Evolutionary conservation across 1,284 basidiomycete genomes (phyloP).

Genomic region (Phylloboletellus chloephorus): DNA sequence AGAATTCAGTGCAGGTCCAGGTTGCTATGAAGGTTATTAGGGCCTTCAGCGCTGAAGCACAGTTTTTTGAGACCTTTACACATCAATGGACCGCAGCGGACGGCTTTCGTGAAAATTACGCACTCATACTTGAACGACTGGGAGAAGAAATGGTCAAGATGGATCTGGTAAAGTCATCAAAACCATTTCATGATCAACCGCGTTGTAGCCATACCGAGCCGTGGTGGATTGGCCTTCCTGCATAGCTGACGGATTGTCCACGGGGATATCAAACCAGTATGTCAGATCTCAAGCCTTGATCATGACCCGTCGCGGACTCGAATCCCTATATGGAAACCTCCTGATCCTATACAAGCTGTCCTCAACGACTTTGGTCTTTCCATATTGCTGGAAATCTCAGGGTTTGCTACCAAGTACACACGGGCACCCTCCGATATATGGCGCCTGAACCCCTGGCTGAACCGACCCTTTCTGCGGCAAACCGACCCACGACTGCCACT

Average conservation of each 20-base stretch:
- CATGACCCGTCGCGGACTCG: neutral
- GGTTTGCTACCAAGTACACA: constrained; percentile 26
- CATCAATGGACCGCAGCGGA: too few species aligned
- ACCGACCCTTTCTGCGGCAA: constrained; percentile 5
- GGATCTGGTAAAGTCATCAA: constrained; percentile 16
- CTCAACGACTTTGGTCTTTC: constrained; percentile 33
- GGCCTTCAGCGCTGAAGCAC: constrained; percentile 12
- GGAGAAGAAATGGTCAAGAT: too few species aligned
- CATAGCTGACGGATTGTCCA: constrained; percentile 21
- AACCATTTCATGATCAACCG: neutral
- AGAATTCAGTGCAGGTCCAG: constrained; percentile 15
- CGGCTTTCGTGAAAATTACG: too few species aligned
- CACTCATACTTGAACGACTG: too few species aligned
- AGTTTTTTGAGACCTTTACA: too few species aligned
- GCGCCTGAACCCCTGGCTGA: constrained; percentile 23
- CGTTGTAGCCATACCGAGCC: constrained; percentile 19
- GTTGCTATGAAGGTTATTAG: constrained; percentile 28
- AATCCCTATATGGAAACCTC: constrained; percentile 23
- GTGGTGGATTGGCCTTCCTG: constrained; percentile 24
- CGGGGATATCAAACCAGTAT: constrained; percentile 30
- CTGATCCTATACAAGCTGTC: constrained; percentile 23
- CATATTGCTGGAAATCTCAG: constrained; percentile 24
- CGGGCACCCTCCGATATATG: constrained; percentile 30
- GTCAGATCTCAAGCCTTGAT: constrained; percentile 3
- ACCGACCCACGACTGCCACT: constrained; percentile 22